Evolutionary conservation across 108 stramenopile genomes (phyloP), one percentile per base, ranked within the genome.

Genomic region (Epithemia pelagica): DNA sequence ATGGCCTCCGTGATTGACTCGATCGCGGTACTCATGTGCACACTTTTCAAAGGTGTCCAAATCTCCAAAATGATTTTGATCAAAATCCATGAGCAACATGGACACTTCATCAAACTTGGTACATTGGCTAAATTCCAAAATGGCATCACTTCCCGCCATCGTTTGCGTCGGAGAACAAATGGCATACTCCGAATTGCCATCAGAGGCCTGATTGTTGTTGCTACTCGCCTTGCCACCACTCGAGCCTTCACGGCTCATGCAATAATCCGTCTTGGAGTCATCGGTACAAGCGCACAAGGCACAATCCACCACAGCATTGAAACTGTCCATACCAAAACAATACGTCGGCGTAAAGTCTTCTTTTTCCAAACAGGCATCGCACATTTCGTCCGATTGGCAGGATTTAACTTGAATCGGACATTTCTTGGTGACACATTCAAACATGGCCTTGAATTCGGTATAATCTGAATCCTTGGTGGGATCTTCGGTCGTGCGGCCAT

Each of bases 41-140:
- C 95, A 95, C 0, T 77, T 75, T 75, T 95, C 95, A 72, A 95
- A 95, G 18, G 67, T 52, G 67, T 95, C 95, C 52, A 95, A 68
- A 32, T 74, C 70, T 28, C 94, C 94, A 84, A 95, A 95, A 68
- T 95, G 86, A 55, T 87, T 79, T 67, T 90, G 84, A 62, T 95
- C 91, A 62, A 89, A 95, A 46, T 95, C 83, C 5, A 79, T 87
- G 30, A 90, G 55, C 86, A 95, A 80, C 3, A 81, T 72, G 54
- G 71, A 64, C 55, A 88, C 62, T 57, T 79, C 59, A 68, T 86
- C 84, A 20, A 91, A 61, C 31, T 85, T 60, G 0, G 86, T 73
- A 63, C 94, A 95, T 57, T 85, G 64, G 10, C 74, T 65, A 71
- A 87, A 95, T 15, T 73, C 64, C 68, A 88, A 71, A 3, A 92